Base-by-base conservation (phyloP, 371 early-diverging fungal species). In the Mucor racemosus region DNA sequence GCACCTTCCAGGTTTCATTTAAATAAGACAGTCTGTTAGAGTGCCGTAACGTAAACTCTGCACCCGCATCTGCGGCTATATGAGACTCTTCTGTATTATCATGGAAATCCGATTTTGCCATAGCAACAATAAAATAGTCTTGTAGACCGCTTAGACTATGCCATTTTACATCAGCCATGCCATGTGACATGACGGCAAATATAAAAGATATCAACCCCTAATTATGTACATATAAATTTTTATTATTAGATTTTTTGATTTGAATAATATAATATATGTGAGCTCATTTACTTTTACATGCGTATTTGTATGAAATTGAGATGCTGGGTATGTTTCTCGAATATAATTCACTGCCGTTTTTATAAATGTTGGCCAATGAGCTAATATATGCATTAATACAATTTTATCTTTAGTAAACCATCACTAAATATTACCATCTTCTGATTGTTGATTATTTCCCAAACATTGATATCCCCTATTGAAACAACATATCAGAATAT, bases 331-430 rank as follows among this genome's bases (percentile, higher is more conserved):
- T 1, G 44, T 64, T 58, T 78, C 76, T 36, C 82, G 84, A 7
- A 93, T 79, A 73, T 92, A 86, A 10, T 76, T 67, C 7, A 92
- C 70, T 0, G 91, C 87, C 14, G 84, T 78, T 59, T 85, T 83
- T 58, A 91, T 88, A 71, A 95, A 94, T 13, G 90, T 87, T 33
- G 92, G 90, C 95, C 95, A 95, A 75, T 95, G 95, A 7, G 95
- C 95, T 89, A 75, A 50, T 11, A 0, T 7, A 11, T 4, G 4
- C 26, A 31, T 50, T 11, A 21, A 31, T 50, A 26, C n/a, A n/a
- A n/a, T n/a, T n/a, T 19, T 14, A 50, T 3, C 36, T 9, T 36
- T 36, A 36, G 4, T 4, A 36, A 6, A 36, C 36, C 36, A 36
- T 4, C 36, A 36, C 36, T 36, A 4, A 5, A 44, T 34, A 33